Base-by-base conservation (phyloP, 2,329 filamentous ascomycete species). In the Raffaelea ambrosiae region DNA sequence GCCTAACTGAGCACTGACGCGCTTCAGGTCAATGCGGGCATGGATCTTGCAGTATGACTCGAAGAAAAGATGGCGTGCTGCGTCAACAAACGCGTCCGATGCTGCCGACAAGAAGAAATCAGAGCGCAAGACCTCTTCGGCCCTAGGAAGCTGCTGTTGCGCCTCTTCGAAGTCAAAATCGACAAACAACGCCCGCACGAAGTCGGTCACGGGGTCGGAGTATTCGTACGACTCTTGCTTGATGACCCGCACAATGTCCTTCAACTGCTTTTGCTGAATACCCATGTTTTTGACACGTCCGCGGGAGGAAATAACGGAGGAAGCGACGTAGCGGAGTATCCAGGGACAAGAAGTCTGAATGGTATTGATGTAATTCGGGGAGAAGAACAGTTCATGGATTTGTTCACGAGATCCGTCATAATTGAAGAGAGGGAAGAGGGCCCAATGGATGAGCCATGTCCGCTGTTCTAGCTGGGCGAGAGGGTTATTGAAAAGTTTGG, bases 21-120 rank as follows among this genome's bases (percentile, higher is more conserved):
- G 93, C 79, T 90, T 89, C 67, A 98, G 97, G 67, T 97, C 91
- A 65, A 98, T 98, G 59, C 91, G 81, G 65, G 95, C 89, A 69
- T 97, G 94, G 66, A 98, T 98, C 81, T 97, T 97, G 87, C 93
- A 98, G 79, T 98, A 98, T 67, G 83, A 89, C 76, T 98, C 93
- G 47, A 91, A 97, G 66, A 98, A 97, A 52, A 98, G 76, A 74
- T 98, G 93, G 62, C 93, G 80, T 36, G 93, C 93, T 43, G 88
- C 84, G 63, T 97, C 91, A 54, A 98, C 88, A 63, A 98, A 98
- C 39, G 82, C 76, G 59, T 97, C 91, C 31, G 87, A 83, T 3
- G 86, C 81, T 19, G 82, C 84, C 48, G 86, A 81, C 49, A 98
- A 79, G 84, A 98, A 98, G 77, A 98, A 97, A 70, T 98, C 93